phyloP scores from a whole-genome alignment of 768 basidiomycete species.

The Lenzites betulinus region DNA sequence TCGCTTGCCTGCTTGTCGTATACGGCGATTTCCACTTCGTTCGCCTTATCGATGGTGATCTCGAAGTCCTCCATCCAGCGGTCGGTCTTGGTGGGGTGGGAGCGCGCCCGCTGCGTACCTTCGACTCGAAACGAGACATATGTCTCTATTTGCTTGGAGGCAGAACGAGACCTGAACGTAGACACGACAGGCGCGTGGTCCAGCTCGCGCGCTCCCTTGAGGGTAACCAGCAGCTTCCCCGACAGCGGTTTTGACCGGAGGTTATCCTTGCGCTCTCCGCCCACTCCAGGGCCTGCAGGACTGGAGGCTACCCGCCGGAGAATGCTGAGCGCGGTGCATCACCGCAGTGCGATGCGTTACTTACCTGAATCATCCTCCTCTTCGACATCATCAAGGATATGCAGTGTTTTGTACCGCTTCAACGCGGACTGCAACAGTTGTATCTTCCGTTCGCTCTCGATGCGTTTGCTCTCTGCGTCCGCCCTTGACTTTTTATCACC shows the following conservation, averaged over 20 bases:
- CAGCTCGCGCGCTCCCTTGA: constrained; percentile 90
- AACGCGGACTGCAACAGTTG: constrained; percentile 89
- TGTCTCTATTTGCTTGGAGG: constrained; percentile 85
- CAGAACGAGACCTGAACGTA: constrained; percentile 65
- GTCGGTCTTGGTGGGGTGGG: constrained; percentile 91
- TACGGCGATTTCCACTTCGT: constrained; percentile 95
- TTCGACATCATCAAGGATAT: constrained; percentile 85
- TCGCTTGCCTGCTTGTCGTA: constrained; percentile 91
- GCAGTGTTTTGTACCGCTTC: constrained; percentile 94
- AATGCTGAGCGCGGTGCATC: neutral
- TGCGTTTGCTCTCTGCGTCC: constrained; percentile 90
- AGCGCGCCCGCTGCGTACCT: constrained; percentile 88
- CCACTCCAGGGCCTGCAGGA: constrained; percentile 54
- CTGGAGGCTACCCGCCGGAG: constrained; percentile 17
- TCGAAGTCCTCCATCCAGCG: constrained; percentile 99
- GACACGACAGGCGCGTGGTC: constrained; percentile 84
- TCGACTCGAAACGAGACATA: constrained; percentile 95
- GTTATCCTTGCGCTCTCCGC: constrained; percentile 90
- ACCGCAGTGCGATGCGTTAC: constrained; percentile 20
- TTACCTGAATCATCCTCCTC: constrained; percentile 81
- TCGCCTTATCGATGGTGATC: constrained; percentile 95
- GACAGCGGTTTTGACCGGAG: constrained; percentile 92
- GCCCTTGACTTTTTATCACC: constrained; percentile 95
- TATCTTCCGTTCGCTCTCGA: constrained; percentile 97
- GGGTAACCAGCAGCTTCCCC: constrained; percentile 85